These are phyloP conservation scores for Gardenia jasminoides DNA, from an alignment of 257 asterid genomes.

Conservation along the genomic window DNA sequence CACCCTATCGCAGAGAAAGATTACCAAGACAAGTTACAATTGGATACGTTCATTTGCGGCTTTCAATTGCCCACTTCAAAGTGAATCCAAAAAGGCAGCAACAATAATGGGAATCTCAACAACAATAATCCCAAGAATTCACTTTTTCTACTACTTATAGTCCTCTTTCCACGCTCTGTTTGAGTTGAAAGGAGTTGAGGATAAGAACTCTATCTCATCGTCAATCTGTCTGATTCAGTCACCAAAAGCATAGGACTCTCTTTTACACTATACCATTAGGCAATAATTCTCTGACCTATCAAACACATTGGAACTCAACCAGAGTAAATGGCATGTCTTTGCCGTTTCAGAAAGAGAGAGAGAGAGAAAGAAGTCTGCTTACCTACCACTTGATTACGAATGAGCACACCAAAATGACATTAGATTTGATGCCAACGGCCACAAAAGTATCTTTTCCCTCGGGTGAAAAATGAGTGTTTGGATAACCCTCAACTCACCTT, in stretches of 20 bases:
- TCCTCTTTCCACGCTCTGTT: neutral
- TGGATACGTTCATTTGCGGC: neutral
- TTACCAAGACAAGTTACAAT: neutral
- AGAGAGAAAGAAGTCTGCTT: neutral
- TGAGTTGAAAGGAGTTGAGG: slow-evolving; percentile 5
- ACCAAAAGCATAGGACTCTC: neutral
- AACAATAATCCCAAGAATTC: neutral
- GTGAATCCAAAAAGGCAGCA: neutral
- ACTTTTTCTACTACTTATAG: neutral
- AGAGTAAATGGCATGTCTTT: neutral
- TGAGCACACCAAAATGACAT: neutral
- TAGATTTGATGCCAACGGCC: neutral
- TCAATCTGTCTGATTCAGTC: neutral
- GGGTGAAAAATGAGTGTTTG: neutral
- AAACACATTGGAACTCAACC: neutral
- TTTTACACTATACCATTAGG: neutral
- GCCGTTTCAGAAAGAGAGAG: neutral
- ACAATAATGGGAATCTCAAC: neutral
- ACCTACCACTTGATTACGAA: slow-evolving; percentile 6
- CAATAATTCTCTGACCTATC: neutral
- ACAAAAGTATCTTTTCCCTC: neutral
- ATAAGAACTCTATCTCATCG: slow-evolving; percentile 16
- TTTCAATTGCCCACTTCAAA: neutral
- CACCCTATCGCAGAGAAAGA: neutral
- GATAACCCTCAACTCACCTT: slow-evolving; percentile 4